Conservation (phyloP, 495 filamentous ascomycete species). For the Aspergillus biplanus region DNA sequence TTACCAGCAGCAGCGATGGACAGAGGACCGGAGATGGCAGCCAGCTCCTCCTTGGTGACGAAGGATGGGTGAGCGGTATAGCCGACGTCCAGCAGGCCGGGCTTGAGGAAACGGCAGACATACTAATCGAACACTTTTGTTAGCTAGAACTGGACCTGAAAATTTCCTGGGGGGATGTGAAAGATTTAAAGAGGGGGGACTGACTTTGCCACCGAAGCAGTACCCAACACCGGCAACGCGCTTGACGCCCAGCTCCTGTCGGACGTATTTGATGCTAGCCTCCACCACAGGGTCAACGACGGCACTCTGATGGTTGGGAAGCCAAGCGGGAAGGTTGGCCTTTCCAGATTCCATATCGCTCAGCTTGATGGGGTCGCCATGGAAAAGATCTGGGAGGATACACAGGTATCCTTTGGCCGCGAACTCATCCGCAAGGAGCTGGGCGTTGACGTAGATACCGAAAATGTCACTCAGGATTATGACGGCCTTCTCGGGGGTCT, state of each 20-base stretch:
- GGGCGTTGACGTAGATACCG: constrained; percentile 73
- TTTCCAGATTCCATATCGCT: constrained; percentile 58
- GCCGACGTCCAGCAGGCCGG: constrained; percentile 62
- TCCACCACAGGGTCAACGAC: constrained; percentile 69
- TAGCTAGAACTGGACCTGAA: constrained; percentile 1
- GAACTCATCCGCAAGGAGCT: constrained; percentile 83
- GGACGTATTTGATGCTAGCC: constrained; percentile 60
- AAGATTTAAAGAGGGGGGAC: constrained; percentile 1
- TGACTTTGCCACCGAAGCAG: constrained; percentile 52
- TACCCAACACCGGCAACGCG: constrained; percentile 64
- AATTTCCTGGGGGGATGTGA: not conserved
- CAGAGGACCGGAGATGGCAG: constrained; percentile 69
- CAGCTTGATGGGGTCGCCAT: constrained; percentile 63
- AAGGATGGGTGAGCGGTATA: constrained; percentile 80
- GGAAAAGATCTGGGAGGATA: constrained; percentile 76
- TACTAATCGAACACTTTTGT: constrained; percentile 31
- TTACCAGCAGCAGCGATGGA: constrained; percentile 74
- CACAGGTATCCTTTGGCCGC: constrained; percentile 81
- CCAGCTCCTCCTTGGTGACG: constrained; percentile 75
- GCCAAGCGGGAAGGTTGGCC: constrained; percentile 66
- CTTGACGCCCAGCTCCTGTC: constrained; percentile 60
- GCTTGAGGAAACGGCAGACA: constrained; percentile 48
- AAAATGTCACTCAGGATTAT: constrained; percentile 66
- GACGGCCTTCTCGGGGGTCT: constrained; percentile 45
- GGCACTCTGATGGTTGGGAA: constrained; percentile 56